These are phyloP conservation scores for Taiozyma sp. DNA, from an alignment of 1,139 yeast species.

Conservation along the genomic window DNA sequence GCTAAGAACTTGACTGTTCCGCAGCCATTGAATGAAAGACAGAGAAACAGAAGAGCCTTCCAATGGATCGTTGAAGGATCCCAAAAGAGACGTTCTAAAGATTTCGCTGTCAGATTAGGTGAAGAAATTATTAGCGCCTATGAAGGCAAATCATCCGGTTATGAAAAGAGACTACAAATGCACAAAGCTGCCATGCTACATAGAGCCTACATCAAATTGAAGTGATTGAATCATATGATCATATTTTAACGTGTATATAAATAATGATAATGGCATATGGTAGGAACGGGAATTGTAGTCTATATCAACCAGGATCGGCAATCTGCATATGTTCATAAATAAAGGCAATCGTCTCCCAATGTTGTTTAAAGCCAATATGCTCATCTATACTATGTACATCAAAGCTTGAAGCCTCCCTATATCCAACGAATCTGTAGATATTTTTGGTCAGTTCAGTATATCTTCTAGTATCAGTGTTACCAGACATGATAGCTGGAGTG, in stretches of 20 bases:
- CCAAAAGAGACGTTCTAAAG: slow-evolving; percentile 71
- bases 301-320: slow-evolving; percentile 18
- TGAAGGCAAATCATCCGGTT: slow-evolving; percentile 78
- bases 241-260: slow-evolving; percentile 18
- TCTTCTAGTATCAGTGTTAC: slow-evolving; percentile 88
- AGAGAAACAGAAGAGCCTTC: slow-evolving; percentile 83
- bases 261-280: slow-evolving; percentile 20
- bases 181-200: slow-evolving; percentile 83
- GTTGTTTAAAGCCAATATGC: slow-evolving; percentile 44
- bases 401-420: slow-evolving; percentile 9
- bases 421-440: slow-evolving; percentile 57
- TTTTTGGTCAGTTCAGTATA: slow-evolving; percentile 72
- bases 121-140: slow-evolving; percentile 81
- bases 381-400: slow-evolving; percentile 58
- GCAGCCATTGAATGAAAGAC: slow-evolving; percentile 75
- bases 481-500: slow-evolving; percentile 68
- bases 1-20: slow-evolving; percentile 84
- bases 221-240: slow-evolving; percentile 15
- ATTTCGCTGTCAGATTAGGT: slow-evolving; percentile 82
- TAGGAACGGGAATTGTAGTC: slow-evolving; percentile 47
- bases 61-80: slow-evolving; percentile 88
- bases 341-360: slow-evolving; percentile 55
- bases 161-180: slow-evolving; percentile 76
- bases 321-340: slow-evolving; percentile 47
- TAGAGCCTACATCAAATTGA: slow-evolving; percentile 63